Percentiles rank a stretch among this genome's conserved stretches.
phyloP scores from a whole-genome alignment of 2,329 filamentous ascomycete genomes.

The Fusarium sp. region DNA sequence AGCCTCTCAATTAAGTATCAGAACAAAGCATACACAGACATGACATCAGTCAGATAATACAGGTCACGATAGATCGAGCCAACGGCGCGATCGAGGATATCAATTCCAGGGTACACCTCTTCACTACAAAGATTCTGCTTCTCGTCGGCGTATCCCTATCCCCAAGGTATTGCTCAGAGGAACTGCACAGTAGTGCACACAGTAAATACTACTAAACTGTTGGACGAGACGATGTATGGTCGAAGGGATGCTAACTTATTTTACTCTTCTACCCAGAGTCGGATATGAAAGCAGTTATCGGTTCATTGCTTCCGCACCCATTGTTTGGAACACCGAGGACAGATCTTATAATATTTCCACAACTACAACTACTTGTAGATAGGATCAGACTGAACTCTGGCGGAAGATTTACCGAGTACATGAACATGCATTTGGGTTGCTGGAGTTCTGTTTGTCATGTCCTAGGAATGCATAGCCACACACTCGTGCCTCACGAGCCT shows the following conservation, averaged over 20 bases:
- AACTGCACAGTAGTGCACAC: not conserved
- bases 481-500: not conserved
- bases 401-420: not conserved
- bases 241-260: not conserved
- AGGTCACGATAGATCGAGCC: not conserved
- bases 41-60: accelerated
- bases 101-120: not conserved
- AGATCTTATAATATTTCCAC: not conserved
- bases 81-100: not conserved
- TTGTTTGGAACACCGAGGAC: not conserved
- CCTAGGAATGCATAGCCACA: too few relatives aligned
- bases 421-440: too few relatives aligned
- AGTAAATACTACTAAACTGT: not conserved
- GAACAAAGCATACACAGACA: accelerated
- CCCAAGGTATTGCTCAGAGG: not conserved
- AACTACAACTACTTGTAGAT: not conserved
- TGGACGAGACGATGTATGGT: accelerated
- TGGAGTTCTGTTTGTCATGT: not conserved
- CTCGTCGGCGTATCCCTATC: not conserved
- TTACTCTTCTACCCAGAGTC: not conserved
- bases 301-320: not conserved
- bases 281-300: not conserved
- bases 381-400: accelerated
- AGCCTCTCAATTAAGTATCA: not conserved
- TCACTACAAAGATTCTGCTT: not conserved